phyloP scores from a whole-genome alignment of 352 stramenopile species.

The Saprolegnia parasitica region DNA sequence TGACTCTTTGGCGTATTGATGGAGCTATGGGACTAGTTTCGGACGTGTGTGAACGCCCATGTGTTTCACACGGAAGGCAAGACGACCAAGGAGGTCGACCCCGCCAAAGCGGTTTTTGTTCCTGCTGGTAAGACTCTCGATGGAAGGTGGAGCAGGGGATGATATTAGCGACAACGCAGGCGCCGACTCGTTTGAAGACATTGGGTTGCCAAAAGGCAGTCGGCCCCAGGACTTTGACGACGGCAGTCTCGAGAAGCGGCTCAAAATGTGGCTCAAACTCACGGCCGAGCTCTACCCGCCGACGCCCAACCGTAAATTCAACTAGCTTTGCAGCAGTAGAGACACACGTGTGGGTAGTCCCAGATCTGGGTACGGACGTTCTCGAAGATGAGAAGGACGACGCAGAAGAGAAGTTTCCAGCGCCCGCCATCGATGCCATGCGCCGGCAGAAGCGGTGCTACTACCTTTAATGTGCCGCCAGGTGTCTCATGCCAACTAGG shows the following conservation, averaged over 20 bases:
- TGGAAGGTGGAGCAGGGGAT: not conserved
- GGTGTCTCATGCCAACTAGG: slow-evolving; percentile 29
- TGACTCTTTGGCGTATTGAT: slow-evolving; percentile 27
- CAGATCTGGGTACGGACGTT: slow-evolving; percentile 34
- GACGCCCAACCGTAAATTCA: slow-evolving; percentile 24
- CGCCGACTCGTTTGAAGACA: slow-evolving; percentile 68
- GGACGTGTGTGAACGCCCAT: slow-evolving; percentile 16
- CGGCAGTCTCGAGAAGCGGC: slow-evolving; percentile 56
- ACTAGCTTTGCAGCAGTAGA: not conserved
- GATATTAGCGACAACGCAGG: slow-evolving; percentile 13
- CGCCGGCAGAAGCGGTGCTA: slow-evolving; percentile 57
- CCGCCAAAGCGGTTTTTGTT: slow-evolving; percentile 61
- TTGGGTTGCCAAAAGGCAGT: slow-evolving; percentile 56
- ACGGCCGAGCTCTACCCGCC: slow-evolving; percentile 57
- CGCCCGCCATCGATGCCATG: slow-evolving; percentile 63
- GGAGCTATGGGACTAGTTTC: slow-evolving; percentile 67
- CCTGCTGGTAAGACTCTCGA: slow-evolving; percentile 34
- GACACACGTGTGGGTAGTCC: not conserved
- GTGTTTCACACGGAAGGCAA: slow-evolving; percentile 33
- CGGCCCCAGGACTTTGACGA: slow-evolving; percentile 46
- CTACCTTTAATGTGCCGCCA: not conserved
- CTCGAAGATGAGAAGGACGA: slow-evolving; percentile 35
- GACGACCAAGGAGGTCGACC: slow-evolving; percentile 58
- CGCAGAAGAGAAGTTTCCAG: slow-evolving; percentile 44
- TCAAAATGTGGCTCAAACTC: slow-evolving; percentile 63